Evolutionary conservation across 306 rosid species (phyloP).

Genomic region (Medicago lupulina): DNA sequence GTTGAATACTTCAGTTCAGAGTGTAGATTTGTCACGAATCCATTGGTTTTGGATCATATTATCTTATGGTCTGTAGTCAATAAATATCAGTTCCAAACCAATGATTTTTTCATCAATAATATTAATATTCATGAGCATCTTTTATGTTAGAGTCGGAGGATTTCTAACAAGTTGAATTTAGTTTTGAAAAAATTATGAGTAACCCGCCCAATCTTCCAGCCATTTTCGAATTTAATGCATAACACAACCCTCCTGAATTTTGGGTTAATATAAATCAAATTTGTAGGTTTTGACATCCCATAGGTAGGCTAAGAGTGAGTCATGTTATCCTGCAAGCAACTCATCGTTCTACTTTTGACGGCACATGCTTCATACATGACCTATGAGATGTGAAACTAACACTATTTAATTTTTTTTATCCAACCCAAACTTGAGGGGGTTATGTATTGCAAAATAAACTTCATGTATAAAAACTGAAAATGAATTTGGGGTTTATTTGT

Average conservation of each 20-base stretch:
- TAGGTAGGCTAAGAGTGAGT: slow-evolving; percentile 14
- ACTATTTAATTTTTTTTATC: not conserved
- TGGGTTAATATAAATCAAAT: slow-evolving; percentile 16
- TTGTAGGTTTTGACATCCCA: not conserved
- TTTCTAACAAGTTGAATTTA: slow-evolving; percentile 33
- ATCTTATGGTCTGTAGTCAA: not conserved
- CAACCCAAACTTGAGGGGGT: not conserved
- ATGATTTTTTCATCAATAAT: slow-evolving; percentile 23
- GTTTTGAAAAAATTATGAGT: slow-evolving; percentile 13
- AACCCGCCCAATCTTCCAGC: not conserved
- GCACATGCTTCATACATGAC: slow-evolving; percentile 8
- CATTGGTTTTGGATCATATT: slow-evolving; percentile 14
- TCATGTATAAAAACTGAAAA: slow-evolving; percentile 18
- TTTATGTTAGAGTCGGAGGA: slow-evolving; percentile 21
- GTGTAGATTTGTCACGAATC: not conserved
- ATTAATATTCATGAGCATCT: slow-evolving; percentile 5
- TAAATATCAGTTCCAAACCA: slow-evolving; percentile 7
- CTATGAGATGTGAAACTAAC: slow-evolving; percentile 16
- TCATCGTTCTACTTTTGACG: not conserved
- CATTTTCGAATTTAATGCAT: slow-evolving; percentile 3
- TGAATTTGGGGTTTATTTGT: not conserved
- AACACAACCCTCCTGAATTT: not conserved
- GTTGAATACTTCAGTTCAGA: not conserved
- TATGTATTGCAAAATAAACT: not conserved
- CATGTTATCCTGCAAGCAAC: not conserved